phyloP scores from a whole-genome alignment of 257 asterid genomes.

The Coffea eugenioides region DNA sequence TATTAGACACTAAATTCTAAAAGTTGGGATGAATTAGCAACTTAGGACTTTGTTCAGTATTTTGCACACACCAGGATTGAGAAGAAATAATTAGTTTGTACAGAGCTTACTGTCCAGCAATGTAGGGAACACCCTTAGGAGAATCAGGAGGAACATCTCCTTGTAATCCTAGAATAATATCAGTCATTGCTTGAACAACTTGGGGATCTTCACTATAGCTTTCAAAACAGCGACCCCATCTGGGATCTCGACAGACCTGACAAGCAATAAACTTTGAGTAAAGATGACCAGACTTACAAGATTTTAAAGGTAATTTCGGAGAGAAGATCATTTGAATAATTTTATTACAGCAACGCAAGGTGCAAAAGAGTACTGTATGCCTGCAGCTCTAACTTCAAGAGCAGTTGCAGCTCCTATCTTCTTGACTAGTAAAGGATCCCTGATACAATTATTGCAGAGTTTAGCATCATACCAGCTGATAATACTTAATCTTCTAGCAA shows the following conservation, averaged over 20 bases:
- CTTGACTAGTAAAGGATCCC: background rate
- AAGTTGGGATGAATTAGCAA: background rate
- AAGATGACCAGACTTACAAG: background rate
- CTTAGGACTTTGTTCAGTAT: no score
- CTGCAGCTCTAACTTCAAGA: slow-evolving; percentile 68
- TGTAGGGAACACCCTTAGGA: slow-evolving; percentile 55
- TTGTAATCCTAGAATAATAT: slow-evolving; percentile 67
- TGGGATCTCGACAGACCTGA: slow-evolving; percentile 83
- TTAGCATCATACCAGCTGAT: background rate
- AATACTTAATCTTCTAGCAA: background rate
- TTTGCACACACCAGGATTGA: background rate
- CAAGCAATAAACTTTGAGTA: background rate
- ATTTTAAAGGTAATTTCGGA: background rate
- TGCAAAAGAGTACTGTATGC: slow-evolving; percentile 59
- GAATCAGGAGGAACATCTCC: slow-evolving; percentile 54
- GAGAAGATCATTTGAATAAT: background rate
- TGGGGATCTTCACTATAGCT: slow-evolving; percentile 71
- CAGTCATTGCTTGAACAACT: slow-evolving; percentile 68
- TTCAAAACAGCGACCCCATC: slow-evolving; percentile 89
- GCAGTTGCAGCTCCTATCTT: slow-evolving; percentile 76
- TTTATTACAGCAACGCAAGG: slow-evolving; percentile 72
- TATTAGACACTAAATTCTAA: background rate
- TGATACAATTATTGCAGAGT: background rate
- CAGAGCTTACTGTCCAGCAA: slow-evolving; percentile 63
- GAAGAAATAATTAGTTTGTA: background rate